Base-by-base conservation (phyloP, 768 basidiomycete species). In the Saitozyma podzolica region DNA sequence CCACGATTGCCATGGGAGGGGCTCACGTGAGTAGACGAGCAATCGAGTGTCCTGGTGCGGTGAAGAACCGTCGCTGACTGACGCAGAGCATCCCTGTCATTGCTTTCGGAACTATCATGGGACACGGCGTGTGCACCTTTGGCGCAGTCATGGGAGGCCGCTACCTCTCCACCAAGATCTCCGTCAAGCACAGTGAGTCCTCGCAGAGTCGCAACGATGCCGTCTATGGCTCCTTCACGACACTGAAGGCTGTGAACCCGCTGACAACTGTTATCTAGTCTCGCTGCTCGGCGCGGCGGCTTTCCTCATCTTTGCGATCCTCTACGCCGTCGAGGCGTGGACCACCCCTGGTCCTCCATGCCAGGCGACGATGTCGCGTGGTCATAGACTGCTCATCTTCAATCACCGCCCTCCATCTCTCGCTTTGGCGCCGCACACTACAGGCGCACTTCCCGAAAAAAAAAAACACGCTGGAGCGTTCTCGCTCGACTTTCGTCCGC, bases 1-100 rank as follows among this genome's bases (percentile, higher is more conserved):
- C 96, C 1, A 98, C 96, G 2, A 95, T 98, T 65, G 94, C 92
- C 6, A 83, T 98, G 56, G 95, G 90, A 2, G 94, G 94, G 20
- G 91, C 94, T 19, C 92, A 99, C 81, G 95, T 97, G 75, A 56
- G 86, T 83, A 17, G 45, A 20, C 14, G 42, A 17, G n/a, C 40
- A 52, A 16, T 2, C 49, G 56, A 40, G 14, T 45, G 4, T 20
- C n/a, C 45, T 58, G 39, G 50, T 45, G 47, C 47, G 37, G 39
- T 50, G 45, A 17, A 56, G 14, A 43, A 19, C 17, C 11, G 8
- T 14, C 42, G 56, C 58, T 67, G 40, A 59, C 37, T 11, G n/a
- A 29, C 42, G 43, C 76, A 97, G 94, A 96, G 93, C 75, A 89
- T 97, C 6, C 92, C 90, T 68, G 83, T 96, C 37, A 90, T 98